These are phyloP conservation scores for Xylaria telfairii DNA, from an alignment of 495 filamentous ascomycete species.

Conservation along the genomic window DNA sequence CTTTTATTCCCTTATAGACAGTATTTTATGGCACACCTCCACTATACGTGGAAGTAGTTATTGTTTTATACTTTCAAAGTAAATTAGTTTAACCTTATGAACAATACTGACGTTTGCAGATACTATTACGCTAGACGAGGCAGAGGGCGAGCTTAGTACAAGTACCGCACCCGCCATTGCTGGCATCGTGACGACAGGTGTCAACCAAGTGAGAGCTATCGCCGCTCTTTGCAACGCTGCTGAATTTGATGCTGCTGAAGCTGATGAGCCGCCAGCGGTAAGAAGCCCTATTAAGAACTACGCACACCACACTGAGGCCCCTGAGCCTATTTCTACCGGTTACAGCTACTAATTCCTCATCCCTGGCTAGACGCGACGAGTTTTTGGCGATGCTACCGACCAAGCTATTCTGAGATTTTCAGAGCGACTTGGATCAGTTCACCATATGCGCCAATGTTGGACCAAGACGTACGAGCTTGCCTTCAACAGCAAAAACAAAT, in stretches of 20 bases:
- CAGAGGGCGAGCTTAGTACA: conserved; percentile 45
- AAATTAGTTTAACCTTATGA: neutral
- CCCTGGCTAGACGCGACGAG: conserved; percentile 50
- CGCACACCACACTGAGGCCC: neutral
- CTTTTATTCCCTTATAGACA: neutral
- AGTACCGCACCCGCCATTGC: conserved; percentile 36
- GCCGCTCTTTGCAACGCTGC: conserved; percentile 72
- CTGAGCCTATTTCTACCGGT: neutral
- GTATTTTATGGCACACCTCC: too few species aligned
- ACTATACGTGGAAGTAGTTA: neutral
- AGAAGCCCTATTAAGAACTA: neutral
- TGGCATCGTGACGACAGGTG: conserved; percentile 42
- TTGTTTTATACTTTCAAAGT: neutral
- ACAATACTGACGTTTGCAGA: conserved; percentile 16
- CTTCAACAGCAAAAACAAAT: conserved; percentile 84
- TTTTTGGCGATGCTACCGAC: conserved; percentile 77
- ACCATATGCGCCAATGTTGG: conserved; percentile 57
- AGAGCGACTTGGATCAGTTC: conserved; percentile 60
- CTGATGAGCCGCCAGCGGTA: conserved; percentile 53
- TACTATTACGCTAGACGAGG: conserved; percentile 46
- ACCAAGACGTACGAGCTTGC: conserved; percentile 67
- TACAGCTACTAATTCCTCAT: neutral
- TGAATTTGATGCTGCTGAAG: conserved; percentile 67
- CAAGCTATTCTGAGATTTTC: conserved; percentile 71
- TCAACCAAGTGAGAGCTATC: conserved; percentile 57